phyloP scores from a whole-genome alignment of 768 basidiomycete genomes.

The Rhizopogon vinicolor region DNA sequence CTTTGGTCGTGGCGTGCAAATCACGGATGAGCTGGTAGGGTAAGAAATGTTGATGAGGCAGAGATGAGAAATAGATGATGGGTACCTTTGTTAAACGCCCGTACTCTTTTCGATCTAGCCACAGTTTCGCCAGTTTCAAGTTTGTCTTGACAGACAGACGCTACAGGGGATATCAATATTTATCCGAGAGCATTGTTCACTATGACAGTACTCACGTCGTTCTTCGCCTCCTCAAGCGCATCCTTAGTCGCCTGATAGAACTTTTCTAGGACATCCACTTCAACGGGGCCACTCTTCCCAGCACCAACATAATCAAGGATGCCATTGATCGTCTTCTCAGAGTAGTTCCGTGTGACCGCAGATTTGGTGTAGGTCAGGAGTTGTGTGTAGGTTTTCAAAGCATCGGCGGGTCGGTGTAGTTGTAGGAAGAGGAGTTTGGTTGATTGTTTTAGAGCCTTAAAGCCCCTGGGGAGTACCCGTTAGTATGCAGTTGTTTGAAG shows the following conservation, averaged over 20 bases:
- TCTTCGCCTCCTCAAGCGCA: conserved; percentile 90
- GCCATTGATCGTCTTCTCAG: conserved; percentile 98
- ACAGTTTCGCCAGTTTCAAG: conserved; percentile 93
- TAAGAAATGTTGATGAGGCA: not conserved
- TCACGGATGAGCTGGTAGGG: conserved; percentile 66
- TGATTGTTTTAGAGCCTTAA: conserved; percentile 97
- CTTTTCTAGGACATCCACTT: conserved; percentile 84
- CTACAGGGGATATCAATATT: conserved; percentile 32
- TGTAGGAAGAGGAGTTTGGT: conserved; percentile 89
- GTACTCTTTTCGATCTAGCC: conserved; percentile 95
- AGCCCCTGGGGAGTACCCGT: conserved; percentile 62
- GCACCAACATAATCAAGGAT: conserved; percentile 98
- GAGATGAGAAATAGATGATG: not conserved
- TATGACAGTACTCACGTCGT: conserved; percentile 60
- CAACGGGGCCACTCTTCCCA: conserved; percentile 69
- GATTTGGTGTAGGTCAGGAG: conserved; percentile 94
- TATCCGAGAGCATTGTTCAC: not conserved
- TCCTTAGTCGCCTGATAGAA: conserved; percentile 94
- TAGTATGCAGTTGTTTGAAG: not conserved
- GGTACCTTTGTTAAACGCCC: conserved; percentile 72
- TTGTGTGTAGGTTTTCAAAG: conserved; percentile 79
- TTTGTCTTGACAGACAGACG: conserved; percentile 94
- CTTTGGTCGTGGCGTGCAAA: conserved; percentile 61
- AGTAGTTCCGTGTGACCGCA: conserved; percentile 91
- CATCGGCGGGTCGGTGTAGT: conserved; percentile 76